Evolutionary conservation across 2,329 filamentous ascomycete species (phyloP).

Genomic region (Verticillium isaacii): DNA sequence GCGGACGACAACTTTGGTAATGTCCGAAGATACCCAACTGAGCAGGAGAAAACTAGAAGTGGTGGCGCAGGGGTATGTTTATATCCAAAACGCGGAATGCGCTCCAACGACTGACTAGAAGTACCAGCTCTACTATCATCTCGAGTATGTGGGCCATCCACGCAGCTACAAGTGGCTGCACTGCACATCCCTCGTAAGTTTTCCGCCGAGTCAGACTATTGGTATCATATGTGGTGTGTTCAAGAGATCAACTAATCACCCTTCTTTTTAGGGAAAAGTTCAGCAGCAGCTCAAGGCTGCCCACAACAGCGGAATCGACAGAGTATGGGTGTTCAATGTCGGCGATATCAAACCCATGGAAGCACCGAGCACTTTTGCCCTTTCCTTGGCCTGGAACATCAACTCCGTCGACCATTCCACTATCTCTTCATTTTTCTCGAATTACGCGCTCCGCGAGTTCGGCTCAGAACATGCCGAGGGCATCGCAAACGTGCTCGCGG

Average conservation of each 20-base stretch:
- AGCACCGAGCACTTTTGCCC: constrained; percentile 48
- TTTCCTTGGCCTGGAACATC: constrained; percentile 54
- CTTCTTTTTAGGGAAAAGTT: constrained; percentile 22
- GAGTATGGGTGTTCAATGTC: constrained; percentile 60
- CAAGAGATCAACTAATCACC: fast-evolving
- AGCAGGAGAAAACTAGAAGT: constrained; percentile 40
- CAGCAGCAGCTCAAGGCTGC: constrained; percentile 53
- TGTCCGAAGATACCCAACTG: constrained; percentile 50
- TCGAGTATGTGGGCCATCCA: constrained; percentile 58
- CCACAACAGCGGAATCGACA: constrained; percentile 38
- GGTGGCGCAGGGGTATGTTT: constrained; percentile 51
- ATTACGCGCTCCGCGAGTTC: constrained; percentile 47
- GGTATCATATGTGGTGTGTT: not conserved
- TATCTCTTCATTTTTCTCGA: constrained; percentile 37
- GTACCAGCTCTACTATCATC: constrained; percentile 42
- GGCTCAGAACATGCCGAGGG: constrained; percentile 35
- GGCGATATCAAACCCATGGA: constrained; percentile 58
- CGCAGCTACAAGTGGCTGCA: constrained; percentile 60
- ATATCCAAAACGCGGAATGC: not conserved
- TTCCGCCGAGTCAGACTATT: not conserved
- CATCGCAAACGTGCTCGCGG: constrained; percentile 45
- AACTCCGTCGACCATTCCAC: constrained; percentile 31
- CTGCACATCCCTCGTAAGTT: constrained; percentile 47
- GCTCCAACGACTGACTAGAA: not conserved
- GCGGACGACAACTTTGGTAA: constrained; percentile 61